Evolutionary conservation across 768 basidiomycete species (phyloP).

Genomic region (Boletus patriciae): DNA sequence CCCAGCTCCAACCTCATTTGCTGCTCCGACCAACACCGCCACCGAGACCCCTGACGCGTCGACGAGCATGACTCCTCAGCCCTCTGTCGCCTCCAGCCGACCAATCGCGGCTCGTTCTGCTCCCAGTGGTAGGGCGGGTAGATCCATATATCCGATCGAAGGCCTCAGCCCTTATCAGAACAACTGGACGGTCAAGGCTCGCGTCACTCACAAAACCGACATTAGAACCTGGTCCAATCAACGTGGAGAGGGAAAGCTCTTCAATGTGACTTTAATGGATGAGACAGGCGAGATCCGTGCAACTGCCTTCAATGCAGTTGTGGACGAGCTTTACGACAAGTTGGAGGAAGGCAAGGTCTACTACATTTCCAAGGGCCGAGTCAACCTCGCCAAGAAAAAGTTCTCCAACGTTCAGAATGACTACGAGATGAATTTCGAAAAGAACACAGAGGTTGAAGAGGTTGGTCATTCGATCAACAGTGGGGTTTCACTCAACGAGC

Average conservation of each 20-base stretch:
- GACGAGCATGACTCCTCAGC: constrained; percentile 31
- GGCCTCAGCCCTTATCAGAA: constrained; percentile 95
- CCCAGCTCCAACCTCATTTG: constrained; percentile 38
- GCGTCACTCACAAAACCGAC: constrained; percentile 86
- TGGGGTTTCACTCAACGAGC: constrained; percentile 5
- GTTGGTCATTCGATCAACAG: constrained; percentile 39
- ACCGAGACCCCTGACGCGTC: constrained; percentile 28
- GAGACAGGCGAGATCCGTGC: constrained; percentile 90
- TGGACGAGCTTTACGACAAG: constrained; percentile 79
- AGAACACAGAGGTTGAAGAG: constrained; percentile 81
- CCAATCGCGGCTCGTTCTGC: constrained; percentile 8
- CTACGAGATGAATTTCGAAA: constrained; percentile 89
- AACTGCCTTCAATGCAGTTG: constrained; percentile 86
- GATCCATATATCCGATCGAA: constrained; percentile 78
- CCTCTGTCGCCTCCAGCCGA: constrained; percentile 24
- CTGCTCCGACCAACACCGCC: constrained; percentile 24
- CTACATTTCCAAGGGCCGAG: constrained; percentile 83
- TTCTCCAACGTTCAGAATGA: constrained; percentile 89
- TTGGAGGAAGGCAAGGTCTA: constrained; percentile 93
- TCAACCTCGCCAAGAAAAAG: constrained; percentile 96
- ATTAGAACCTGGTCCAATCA: constrained; percentile 87
- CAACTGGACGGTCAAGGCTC: constrained; percentile 97
- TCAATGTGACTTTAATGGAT: constrained; percentile 92
- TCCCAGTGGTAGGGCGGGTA: constrained; percentile 21
- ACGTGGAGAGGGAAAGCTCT: constrained; percentile 92